phyloP scores from a whole-genome alignment of 768 basidiomycete species.

The Auricularia heimuer region DNA sequence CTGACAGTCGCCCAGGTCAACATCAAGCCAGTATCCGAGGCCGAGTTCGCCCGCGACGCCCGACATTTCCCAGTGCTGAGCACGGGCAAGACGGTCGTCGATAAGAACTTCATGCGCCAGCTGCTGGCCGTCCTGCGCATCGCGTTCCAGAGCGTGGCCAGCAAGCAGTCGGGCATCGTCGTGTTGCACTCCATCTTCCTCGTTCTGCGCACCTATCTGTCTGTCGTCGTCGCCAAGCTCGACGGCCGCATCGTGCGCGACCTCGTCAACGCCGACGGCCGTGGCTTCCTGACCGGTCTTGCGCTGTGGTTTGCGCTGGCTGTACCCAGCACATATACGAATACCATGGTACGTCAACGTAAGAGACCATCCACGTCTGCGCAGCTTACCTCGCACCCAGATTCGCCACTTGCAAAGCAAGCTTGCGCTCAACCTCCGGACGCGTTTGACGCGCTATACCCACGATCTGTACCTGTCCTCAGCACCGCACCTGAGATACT shows the following conservation, averaged over 20 bases:
- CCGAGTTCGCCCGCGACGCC: conserved; percentile 42
- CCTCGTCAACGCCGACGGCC: conserved; percentile 77
- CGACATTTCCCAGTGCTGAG: conserved; percentile 44
- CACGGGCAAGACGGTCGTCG: conserved; percentile 51
- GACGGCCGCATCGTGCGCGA: conserved; percentile 87
- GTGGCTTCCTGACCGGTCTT: conserved; percentile 73
- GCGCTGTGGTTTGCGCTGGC: conserved; percentile 85
- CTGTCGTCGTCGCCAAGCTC: conserved; percentile 76
- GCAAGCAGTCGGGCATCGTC: conserved; percentile 66
- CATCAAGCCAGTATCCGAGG: conserved; percentile 38
- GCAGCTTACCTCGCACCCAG: conserved; percentile 27
- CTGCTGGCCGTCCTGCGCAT: conserved; percentile 68
- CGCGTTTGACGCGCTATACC: conserved; percentile 79
- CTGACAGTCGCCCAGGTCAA: conserved; percentile 23
- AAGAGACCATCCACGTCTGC: neutral
- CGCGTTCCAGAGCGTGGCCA: conserved; percentile 50
- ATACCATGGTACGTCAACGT: conserved; percentile 63
- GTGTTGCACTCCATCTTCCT: conserved; percentile 77
- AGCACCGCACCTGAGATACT: conserved; percentile 61
- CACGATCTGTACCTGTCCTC: conserved; percentile 87
- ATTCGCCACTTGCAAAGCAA: conserved; percentile 84
- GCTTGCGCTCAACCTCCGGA: conserved; percentile 72
- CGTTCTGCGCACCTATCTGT: conserved; percentile 75
- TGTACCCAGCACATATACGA: conserved; percentile 90
- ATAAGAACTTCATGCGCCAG: conserved; percentile 59